phyloP scores from a whole-genome alignment of 176 grass and related monocot genomes.

The Carex cristatella region DNA sequence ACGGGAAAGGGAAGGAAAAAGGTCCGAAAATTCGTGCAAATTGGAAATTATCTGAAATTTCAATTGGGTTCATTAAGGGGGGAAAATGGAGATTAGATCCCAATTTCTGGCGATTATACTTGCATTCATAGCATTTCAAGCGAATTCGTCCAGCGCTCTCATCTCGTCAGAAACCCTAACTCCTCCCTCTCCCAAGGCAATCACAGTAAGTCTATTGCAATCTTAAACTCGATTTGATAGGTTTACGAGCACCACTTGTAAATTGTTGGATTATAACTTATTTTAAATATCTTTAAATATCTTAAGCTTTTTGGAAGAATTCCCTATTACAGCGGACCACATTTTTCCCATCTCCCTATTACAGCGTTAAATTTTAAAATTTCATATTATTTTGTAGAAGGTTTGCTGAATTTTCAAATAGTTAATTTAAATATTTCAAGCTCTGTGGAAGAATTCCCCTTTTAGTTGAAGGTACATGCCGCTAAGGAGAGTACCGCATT shows the following conservation, averaged over 20 bases:
- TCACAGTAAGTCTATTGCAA: constrained; percentile 42
- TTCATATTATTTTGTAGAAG: neutral
- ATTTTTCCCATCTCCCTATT: neutral
- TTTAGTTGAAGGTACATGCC: neutral
- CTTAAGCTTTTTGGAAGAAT: neutral
- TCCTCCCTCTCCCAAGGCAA: constrained; percentile 50
- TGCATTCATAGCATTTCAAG: constrained; percentile 18
- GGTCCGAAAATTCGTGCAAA: neutral
- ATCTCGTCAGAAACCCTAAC: constrained; percentile 15
- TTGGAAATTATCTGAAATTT: neutral
- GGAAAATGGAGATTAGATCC: constrained; percentile 30
- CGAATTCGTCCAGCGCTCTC: constrained; percentile 24
- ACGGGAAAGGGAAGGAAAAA: neutral
- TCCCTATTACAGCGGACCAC: neutral
- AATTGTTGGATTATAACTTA: neutral
- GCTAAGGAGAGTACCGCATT: neutral
- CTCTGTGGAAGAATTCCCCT: neutral
- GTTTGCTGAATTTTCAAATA: neutral
- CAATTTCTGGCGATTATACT: constrained; percentile 36
- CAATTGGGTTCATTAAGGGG: neutral
- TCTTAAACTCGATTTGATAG: neutral
- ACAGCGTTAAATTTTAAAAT: neutral
- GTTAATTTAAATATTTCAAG: neutral
- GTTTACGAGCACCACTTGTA: neutral
- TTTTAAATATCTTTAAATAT: neutral